These are phyloP conservation scores for Acanthamoeba royreba DNA, from an alignment of 208 protist species.

Conservation along the genomic window DNA sequence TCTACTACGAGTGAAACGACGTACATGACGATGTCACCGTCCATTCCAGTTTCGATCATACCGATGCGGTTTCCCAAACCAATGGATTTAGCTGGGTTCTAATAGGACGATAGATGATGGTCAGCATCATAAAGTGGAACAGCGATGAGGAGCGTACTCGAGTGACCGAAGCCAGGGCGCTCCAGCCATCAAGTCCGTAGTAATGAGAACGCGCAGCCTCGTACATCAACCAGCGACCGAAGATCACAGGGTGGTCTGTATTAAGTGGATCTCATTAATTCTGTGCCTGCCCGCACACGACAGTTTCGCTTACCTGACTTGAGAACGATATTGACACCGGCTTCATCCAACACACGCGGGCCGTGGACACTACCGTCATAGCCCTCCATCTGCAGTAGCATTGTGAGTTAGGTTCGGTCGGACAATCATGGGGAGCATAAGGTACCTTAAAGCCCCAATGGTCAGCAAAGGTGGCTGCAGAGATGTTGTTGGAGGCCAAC, in stretches of 20 bases:
- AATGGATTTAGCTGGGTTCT: slow-evolving; percentile 37
- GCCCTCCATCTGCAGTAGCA: neutral
- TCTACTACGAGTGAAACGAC: slow-evolving; percentile 16
- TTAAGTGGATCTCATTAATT: slow-evolving; percentile 8
- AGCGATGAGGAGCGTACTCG: no score
- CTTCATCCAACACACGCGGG: slow-evolving; percentile 24
- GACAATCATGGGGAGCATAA: neutral
- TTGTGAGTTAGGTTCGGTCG: neutral
- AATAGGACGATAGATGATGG: neutral
- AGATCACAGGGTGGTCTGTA: slow-evolving; percentile 60
- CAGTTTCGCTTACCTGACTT: slow-evolving; percentile 43
- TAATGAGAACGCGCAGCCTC: slow-evolving; percentile 52
- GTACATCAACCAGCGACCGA: slow-evolving; percentile 13
- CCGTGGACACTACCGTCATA: slow-evolving; percentile 56
- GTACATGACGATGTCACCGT: slow-evolving; percentile 62
- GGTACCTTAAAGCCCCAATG: slow-evolving; percentile 59
- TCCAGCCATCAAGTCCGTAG: slow-evolving; percentile 45
- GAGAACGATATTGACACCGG: slow-evolving; percentile 29
- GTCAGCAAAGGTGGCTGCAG: slow-evolving; percentile 58
- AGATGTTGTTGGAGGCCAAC: slow-evolving; percentile 42
- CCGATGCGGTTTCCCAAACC: slow-evolving; percentile 50
- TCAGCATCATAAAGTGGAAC: no score
- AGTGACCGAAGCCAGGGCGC: slow-evolving; percentile 47
- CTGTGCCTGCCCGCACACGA: no score
- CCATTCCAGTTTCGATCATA: neutral